Evolutionary conservation across 2,329 filamentous ascomycete species (phyloP), one percentile per base, ranked within the genome.

Genomic region (Venturia aucupariae): DNA sequence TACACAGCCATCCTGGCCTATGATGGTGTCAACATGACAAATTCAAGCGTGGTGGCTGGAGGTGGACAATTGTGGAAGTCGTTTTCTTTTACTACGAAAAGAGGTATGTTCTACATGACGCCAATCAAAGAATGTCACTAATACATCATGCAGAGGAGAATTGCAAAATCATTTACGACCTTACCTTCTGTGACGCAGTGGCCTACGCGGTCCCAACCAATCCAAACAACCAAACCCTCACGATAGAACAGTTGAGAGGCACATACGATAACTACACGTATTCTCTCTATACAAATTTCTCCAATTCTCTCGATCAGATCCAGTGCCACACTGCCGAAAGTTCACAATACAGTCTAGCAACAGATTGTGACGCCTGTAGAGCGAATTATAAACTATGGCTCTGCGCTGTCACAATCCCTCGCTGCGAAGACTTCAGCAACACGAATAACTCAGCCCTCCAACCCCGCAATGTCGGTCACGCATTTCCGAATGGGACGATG

Each of bases 131-230:
- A 27, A 4, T 38, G n/a, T 32, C 64, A 17, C 32, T 67, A 48
- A 67, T 62, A 62, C 63, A 55, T 35, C 30, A 5, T 24, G 61
- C 70, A 85, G 90, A 89, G 65, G 84, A 86, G 66, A 96, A 92
- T 71, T 99, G 94, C 74, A 88, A 88, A 66, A 82, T 99, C 48
- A 82, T 97, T 57, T 92, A 87, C 74, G 87, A 95, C 71, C 84
- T 99, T n/a, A 80, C 86, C 0, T 95, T 97, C 75, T 99, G 94
- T 77, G 84, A 88, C 69, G 86, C 93, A 70, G 89, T 93, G 60
- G 90, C 93, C 61, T 97, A 97, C 72, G 89, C 93, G 7, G 94
- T 97, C 0, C 94, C 94, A 0, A 87, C 89, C 48, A 96, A 96
- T 71, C 81, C 85, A n/a, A 42, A 27, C 8, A 64, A 60, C 48